A percentile compares a stretch with the other conserved stretches of the same genome.
phyloP scores from a whole-genome alignment of 352 stramenopile species.

The Stramenopiles sp. region DNA sequence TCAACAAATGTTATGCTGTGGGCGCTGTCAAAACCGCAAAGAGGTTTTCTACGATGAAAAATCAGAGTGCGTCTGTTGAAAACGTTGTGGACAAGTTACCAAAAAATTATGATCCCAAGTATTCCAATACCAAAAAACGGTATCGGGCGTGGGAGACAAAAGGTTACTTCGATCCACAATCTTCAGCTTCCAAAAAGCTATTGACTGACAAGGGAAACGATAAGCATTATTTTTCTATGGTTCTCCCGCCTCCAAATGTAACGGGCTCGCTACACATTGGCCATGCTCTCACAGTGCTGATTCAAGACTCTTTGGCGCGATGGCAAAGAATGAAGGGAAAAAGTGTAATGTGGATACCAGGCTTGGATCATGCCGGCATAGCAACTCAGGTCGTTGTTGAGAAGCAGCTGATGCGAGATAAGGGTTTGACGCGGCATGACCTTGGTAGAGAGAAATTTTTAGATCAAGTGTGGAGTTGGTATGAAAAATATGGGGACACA shows the following conservation, averaged over 20 bases:
- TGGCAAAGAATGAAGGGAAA: conserved; percentile 96
- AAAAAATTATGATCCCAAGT: too few relatives aligned
- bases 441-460: conserved; percentile 90
- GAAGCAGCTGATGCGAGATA: conserved; percentile 88
- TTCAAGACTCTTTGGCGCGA: conserved; percentile 84
- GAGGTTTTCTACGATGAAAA: too few relatives aligned
- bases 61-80: too few relatives aligned
- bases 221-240: conserved; percentile 38
- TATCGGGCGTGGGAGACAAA: conserved; percentile 51
- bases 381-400: conserved; percentile 97
- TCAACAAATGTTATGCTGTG: too few relatives aligned
- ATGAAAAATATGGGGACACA: conserved; percentile 80
- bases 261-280: conserved; percentile 90
- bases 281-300: conserved; percentile 88
- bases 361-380: conserved; percentile 95
- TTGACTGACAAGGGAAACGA: too few relatives aligned
- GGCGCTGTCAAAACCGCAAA: too few relatives aligned
- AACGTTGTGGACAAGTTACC: too few relatives aligned
- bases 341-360: conserved; percentile 88
- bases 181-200: conserved; percentile 30
- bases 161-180: conserved; percentile 47
- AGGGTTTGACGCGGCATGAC: conserved; percentile 65
- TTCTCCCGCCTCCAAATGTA: conserved; percentile 89
- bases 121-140: too few relatives aligned
- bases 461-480: conserved; percentile 91